These are phyloP conservation scores for Endoconidiophora laricicola DNA, from an alignment of 2,329 filamentous ascomycete genomes.

Conservation along the genomic window DNA sequence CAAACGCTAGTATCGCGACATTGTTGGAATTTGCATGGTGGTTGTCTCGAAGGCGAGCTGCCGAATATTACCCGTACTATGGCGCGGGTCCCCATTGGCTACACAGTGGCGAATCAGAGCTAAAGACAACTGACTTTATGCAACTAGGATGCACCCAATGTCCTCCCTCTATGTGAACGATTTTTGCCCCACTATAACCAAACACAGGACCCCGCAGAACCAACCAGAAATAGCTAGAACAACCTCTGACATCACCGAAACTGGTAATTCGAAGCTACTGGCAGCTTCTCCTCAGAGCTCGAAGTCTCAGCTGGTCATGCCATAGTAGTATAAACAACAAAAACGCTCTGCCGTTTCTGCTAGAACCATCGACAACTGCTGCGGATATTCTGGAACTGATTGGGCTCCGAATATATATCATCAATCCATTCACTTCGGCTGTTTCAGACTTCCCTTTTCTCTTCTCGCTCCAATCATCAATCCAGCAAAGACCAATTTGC, in stretches of 20 bases:
- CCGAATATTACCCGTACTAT: constrained; percentile 4
- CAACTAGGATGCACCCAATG: not conserved
- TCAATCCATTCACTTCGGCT: not conserved
- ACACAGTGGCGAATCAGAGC: not conserved
- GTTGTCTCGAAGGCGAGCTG: constrained; percentile 1
- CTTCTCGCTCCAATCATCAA: not conserved
- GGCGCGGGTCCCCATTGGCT: no score
- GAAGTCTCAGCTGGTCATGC: not conserved
- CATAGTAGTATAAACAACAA: not conserved
- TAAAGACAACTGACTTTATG: not conserved
- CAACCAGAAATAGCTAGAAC: constrained; percentile 12
- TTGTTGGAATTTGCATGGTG: constrained; percentile 11
- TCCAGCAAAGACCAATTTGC: not conserved
- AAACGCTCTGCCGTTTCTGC: not conserved
- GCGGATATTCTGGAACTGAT: not conserved
- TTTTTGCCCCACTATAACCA: constrained; percentile 8
- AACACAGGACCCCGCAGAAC: constrained; percentile 7
- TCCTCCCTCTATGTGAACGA: not conserved
- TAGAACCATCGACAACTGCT: not conserved
- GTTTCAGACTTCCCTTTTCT: not conserved
- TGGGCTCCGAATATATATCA: not conserved
- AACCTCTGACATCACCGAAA: constrained; percentile 10
- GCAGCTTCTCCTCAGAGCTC: constrained; percentile 3
- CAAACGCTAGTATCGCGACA: constrained; percentile 5
- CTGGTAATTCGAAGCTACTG: constrained; percentile 6